These are phyloP conservation scores for Sutorius australiensis DNA, from an alignment of 768 basidiomycete species.

Conservation along the genomic window DNA sequence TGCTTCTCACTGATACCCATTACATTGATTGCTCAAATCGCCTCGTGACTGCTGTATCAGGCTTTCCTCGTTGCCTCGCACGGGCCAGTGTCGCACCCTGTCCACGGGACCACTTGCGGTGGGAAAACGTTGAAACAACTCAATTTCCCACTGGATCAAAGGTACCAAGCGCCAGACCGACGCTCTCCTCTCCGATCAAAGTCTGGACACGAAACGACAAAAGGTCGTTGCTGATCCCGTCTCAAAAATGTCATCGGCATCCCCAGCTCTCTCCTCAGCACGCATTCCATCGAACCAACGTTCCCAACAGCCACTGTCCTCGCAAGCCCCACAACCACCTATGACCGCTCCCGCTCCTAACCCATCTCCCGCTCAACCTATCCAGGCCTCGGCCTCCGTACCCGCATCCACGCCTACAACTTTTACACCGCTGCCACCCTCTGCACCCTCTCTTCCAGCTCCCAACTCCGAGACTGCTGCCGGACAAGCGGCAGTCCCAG, in stretches of 20 bases:
- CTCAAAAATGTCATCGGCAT: constrained; percentile 17
- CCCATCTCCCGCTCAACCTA: constrained; percentile 8
- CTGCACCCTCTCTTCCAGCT: constrained; percentile 4
- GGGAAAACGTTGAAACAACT: too few relatives aligned
- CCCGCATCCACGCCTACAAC: constrained; percentile 6
- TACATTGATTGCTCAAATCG: too few relatives aligned
- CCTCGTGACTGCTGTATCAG: too few relatives aligned
- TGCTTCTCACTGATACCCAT: too few relatives aligned
- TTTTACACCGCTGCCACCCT: constrained; percentile 5
- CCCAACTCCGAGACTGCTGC: constrained; percentile 4
- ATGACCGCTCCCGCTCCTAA: neutral
- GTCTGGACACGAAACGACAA: constrained; percentile 46
- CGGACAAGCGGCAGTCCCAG: constrained; percentile 13
- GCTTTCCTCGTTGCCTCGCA: too few relatives aligned
- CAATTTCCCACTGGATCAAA: constrained; percentile 16
- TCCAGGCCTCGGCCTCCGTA: constrained; percentile 2
- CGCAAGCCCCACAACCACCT: constrained; percentile 21
- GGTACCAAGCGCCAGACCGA: constrained; percentile 46
- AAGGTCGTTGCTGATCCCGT: constrained; percentile 19
- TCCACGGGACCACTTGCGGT: too few relatives aligned
- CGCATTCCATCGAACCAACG: constrained; percentile 21
- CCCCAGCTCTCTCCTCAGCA: constrained; percentile 23
- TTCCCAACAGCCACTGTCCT: constrained; percentile 14
- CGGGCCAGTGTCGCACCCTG: too few relatives aligned
- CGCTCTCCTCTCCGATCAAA: constrained; percentile 27